phyloP scores from a whole-genome alignment of 2,329 filamentous ascomycete species.

The Colletotrichum chlorophyti region DNA sequence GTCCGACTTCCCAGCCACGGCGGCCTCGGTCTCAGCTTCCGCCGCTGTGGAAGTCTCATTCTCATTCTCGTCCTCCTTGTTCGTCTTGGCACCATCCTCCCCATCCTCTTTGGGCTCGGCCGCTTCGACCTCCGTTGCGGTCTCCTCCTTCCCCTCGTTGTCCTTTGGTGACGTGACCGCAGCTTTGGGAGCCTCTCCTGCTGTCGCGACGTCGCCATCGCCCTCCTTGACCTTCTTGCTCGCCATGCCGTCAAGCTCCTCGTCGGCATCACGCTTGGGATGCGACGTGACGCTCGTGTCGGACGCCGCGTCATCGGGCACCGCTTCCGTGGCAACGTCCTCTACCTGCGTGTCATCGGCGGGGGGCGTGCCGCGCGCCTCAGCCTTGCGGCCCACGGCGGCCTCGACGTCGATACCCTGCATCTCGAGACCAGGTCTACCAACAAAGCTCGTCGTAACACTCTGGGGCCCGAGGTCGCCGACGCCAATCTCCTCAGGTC shows the following conservation, averaged over 20 bases:
- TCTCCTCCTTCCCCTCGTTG: not conserved
- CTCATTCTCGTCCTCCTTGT: conserved; percentile 6
- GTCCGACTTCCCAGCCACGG: not conserved
- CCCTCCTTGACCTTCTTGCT: conserved; percentile 60
- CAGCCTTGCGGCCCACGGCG: conserved; percentile 61
- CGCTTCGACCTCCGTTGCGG: conserved; percentile 19
- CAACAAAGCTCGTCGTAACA: conserved; percentile 46
- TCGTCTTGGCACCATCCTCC: not conserved
- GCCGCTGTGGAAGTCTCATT: not conserved
- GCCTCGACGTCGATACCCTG: conserved; percentile 66
- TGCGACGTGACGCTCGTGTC: conserved; percentile 43
- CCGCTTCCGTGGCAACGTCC: conserved; percentile 28
- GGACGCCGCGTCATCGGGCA: conserved; percentile 37
- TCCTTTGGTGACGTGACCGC: not conserved
- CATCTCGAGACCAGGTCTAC: conserved; percentile 53
- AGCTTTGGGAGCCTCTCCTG: conserved; percentile 15
- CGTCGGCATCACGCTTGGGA: conserved; percentile 64
- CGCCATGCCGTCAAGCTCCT: conserved; percentile 45
- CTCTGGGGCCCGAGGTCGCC: conserved; percentile 83
- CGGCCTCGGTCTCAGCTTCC: not conserved
- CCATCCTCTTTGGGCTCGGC: conserved; percentile 31
- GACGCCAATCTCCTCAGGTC: conserved; percentile 84
- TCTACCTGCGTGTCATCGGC: conserved; percentile 32
- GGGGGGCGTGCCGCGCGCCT: conserved; percentile 34
- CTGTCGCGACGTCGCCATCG: conserved; percentile 22